A percentile compares a stretch with the other conserved stretches of the same genome.
Conservation (phyloP, 768 basidiomycete species). For the Leccinum ochraceum region DNA sequence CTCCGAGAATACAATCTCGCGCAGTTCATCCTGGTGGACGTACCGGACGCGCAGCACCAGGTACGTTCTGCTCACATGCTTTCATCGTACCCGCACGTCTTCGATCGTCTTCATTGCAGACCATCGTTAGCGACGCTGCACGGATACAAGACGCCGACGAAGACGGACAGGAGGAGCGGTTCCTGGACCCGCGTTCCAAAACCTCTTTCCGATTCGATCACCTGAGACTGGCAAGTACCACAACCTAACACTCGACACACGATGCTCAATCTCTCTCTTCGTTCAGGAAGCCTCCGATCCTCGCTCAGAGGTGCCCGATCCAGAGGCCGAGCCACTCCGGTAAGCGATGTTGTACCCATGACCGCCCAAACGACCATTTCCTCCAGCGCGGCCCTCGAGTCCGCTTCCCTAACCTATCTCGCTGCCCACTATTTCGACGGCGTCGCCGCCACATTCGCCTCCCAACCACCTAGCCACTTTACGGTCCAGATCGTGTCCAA, state of each 20-base stretch:
- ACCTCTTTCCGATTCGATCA: conserved; percentile 60
- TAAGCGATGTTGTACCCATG: conserved; percentile 32
- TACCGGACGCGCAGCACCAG: conserved; percentile 75
- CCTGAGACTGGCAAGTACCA: conserved; percentile 64
- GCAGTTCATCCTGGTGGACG: conserved; percentile 86
- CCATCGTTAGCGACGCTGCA: conserved; percentile 78
- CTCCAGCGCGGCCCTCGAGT: conserved; percentile 68
- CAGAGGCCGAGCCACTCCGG: conserved; percentile 77
- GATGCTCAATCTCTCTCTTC: conserved; percentile 42
- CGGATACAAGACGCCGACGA: conserved; percentile 44
- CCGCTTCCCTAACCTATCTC: conserved; percentile 66
- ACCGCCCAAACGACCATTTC: not conserved
- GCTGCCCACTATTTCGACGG: conserved; percentile 83
- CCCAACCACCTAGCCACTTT: conserved; percentile 49
- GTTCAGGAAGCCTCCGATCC: conserved; percentile 82
- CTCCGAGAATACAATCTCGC: conserved; percentile 83
- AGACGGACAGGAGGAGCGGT: conserved; percentile 60
- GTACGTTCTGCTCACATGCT: conserved; percentile 38
- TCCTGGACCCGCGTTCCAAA: conserved; percentile 81
- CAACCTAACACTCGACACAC: not conserved
- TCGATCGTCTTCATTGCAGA: conserved; percentile 43
- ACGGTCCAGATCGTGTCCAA: conserved; percentile 87
- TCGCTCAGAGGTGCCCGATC: conserved; percentile 58
- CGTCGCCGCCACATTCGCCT: conserved; percentile 65
- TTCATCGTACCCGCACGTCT: not conserved